phyloP scores from a whole-genome alignment of 352 stramenopile species.

The Globisporangium viniferum region DNA sequence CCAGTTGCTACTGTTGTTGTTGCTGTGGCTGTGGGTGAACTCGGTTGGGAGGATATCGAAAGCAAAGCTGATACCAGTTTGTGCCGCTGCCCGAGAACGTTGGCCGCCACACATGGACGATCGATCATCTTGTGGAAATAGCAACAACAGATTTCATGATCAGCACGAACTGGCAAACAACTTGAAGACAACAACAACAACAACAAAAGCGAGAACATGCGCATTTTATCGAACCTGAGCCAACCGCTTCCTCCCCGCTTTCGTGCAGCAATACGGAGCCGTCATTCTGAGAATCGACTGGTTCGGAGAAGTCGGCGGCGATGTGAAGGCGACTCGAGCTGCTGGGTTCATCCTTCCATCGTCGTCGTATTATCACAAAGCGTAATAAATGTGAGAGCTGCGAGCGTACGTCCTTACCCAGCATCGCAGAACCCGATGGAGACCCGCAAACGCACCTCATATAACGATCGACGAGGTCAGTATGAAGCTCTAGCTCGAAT shows the following conservation, averaged over 20 bases:
- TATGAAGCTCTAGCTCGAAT: conserved; percentile 6
- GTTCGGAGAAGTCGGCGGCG: background rate
- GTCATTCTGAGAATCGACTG: conserved; percentile 1
- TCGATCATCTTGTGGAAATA: conserved; percentile 25
- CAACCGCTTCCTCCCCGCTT: conserved; percentile 3
- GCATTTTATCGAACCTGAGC: background rate
- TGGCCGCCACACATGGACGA: conserved; percentile 18
- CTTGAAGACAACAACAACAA: background rate
- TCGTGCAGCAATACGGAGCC: conserved; percentile 1
- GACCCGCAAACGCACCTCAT: background rate
- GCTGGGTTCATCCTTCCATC: conserved; percentile 8
- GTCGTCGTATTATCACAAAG: background rate
- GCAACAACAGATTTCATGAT: background rate
- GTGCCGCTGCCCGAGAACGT: conserved; percentile 15
- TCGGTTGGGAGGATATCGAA: background rate
- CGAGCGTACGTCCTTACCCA: background rate
- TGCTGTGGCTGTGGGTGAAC: too few species aligned
- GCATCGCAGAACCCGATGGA: background rate
- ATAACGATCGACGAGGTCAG: background rate
- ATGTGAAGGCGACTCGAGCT: background rate
- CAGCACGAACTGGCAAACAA: background rate
- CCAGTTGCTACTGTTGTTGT: background rate
- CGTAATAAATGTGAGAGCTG: background rate
- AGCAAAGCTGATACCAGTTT: conserved; percentile 23
- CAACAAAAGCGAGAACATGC: background rate